These are phyloP conservation scores for Spongiforma sp. DNA, from an alignment of 1,284 basidiomycete species.

Conservation along the genomic window DNA sequence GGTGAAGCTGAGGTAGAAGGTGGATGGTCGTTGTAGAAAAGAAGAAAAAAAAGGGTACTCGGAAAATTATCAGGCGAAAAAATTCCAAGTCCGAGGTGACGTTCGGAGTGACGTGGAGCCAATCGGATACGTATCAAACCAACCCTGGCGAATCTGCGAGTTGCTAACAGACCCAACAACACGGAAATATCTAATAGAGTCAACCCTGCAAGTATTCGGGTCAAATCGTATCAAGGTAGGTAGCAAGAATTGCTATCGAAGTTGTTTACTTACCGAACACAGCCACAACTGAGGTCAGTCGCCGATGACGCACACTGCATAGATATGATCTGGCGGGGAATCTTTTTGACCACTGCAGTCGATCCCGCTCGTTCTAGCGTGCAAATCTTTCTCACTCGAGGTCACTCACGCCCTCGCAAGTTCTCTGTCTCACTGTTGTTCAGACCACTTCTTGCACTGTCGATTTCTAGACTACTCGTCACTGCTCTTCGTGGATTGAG, in stretches of 20 bases:
- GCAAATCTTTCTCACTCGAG: too few species aligned
- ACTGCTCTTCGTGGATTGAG: too few species aligned
- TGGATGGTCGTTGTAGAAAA: background rate
- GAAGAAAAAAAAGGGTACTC: background rate
- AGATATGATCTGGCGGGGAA: too few species aligned
- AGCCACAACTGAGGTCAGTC: background rate
- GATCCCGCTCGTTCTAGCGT: too few species aligned
- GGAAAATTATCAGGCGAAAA: background rate
- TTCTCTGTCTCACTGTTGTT: too few species aligned
- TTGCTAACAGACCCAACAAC: background rate
- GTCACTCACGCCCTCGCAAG: background rate
- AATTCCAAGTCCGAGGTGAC: slow-evolving; percentile 27
- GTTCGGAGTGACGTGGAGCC: slow-evolving; percentile 9
- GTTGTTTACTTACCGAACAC: background rate
- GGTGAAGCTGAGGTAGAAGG: slow-evolving; percentile 10
- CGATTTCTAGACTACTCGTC: too few species aligned
- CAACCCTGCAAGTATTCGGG: background rate
- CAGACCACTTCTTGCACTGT: too few species aligned
- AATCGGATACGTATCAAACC: slow-evolving; percentile 17
- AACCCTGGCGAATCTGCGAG: background rate
- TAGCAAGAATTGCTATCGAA: too few species aligned
- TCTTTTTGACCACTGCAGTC: too few species aligned
- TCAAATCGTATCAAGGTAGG: background rate
- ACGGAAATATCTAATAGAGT: too few species aligned
- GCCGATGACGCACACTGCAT: too few species aligned